Conservation (phyloP, 1,284 basidiomycete genomes). For the Rhodotorula sp. region DNA sequence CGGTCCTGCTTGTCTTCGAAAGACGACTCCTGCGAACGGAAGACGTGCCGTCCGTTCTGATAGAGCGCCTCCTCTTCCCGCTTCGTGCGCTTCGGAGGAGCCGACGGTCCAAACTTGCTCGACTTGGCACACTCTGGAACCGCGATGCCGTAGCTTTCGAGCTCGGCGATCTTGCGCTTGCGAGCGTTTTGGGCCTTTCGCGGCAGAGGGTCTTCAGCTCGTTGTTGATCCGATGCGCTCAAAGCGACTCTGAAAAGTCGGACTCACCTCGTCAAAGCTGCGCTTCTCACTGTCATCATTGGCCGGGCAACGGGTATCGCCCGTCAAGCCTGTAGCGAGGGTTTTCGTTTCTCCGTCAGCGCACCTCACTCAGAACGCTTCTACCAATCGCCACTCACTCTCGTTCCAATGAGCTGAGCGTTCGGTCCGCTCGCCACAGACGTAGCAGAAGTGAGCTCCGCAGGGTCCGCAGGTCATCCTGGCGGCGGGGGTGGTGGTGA, state of each 20-base stretch:
- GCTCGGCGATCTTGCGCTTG: background rate
- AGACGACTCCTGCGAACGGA: background rate
- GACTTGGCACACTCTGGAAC: background rate
- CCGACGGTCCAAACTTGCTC: background rate
- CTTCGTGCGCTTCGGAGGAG: background rate
- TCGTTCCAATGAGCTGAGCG: background rate
- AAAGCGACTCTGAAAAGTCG: background rate
- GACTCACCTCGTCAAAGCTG: constrained; percentile 2
- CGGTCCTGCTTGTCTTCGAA: background rate
- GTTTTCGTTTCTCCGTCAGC: background rate
- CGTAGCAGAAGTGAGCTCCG: constrained; percentile 16
- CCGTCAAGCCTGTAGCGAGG: background rate
- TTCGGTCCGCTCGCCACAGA: constrained; percentile 6
- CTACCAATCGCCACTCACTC: background rate
- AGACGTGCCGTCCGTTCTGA: background rate
- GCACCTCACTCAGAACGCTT: background rate
- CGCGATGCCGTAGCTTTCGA: background rate
- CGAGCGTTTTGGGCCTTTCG: background rate
- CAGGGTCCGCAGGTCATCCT: constrained; percentile 18
- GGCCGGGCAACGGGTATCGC: background rate
- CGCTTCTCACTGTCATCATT: constrained; percentile 9
- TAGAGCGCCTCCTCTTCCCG: background rate
- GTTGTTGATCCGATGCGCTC: background rate
- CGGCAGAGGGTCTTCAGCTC: no score
- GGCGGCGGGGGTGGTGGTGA: background rate